Conservation (phyloP, 257 asterid genomes). For the Rehmannia glutinosa region DNA sequence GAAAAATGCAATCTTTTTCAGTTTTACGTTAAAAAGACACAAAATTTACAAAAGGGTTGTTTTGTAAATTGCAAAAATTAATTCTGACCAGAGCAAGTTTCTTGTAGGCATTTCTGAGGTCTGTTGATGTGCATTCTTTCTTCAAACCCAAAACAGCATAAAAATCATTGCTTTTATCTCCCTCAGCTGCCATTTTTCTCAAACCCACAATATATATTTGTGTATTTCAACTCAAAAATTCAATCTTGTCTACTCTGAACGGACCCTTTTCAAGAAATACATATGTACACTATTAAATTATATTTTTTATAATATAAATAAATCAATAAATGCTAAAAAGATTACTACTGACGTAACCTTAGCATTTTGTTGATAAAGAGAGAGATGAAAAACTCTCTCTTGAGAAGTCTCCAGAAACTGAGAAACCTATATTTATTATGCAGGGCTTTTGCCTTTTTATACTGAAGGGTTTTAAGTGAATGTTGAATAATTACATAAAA, state of each 20-base stretch:
- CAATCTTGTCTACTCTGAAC: conserved; percentile 39
- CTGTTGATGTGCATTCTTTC: conserved; percentile 61
- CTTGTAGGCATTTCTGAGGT: conserved; percentile 71
- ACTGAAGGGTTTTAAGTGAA: background rate
- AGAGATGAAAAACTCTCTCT: conserved; percentile 15
- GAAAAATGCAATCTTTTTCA: too few species aligned
- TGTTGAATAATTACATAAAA: conserved; percentile 1
- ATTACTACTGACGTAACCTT: conserved; percentile 25
- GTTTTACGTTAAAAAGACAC: background rate
- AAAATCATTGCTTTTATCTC: conserved; percentile 44
- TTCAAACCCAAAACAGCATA: conserved; percentile 68
- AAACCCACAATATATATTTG: conserved; percentile 16
- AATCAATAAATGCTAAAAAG: conserved; percentile 21
- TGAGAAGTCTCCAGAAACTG: conserved; percentile 52
- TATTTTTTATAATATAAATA: too few species aligned
- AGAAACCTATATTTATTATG: conserved; percentile 21
- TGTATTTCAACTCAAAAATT: conserved; percentile 5
- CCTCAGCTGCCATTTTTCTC: conserved; percentile 47
- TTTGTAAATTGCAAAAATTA: too few species aligned
- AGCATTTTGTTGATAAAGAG: conserved; percentile 5
- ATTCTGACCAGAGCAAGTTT: conserved; percentile 79
- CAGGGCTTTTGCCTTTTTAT: background rate
- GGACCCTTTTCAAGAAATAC: too few species aligned
- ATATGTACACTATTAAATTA: too few species aligned
- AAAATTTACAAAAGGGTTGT: background rate